Percentiles rank a stretch among this genome's conserved stretches.
Conservation (phyloP, 257 asterid species). For the Rubia yunnanensis region DNA sequence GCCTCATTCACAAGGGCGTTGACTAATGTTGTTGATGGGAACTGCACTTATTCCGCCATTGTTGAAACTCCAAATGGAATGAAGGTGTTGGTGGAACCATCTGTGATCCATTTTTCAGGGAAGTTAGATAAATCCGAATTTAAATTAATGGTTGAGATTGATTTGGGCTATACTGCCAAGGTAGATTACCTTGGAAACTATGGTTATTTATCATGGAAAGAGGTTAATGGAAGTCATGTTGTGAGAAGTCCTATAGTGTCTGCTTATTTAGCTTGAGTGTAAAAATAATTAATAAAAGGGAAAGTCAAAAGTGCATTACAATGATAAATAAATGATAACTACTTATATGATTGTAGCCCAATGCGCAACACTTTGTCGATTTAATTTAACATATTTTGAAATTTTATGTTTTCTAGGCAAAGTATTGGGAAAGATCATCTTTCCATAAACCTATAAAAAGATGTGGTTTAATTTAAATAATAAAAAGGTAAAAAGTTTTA, state of each 20-base stretch:
- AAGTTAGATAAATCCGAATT: slow-evolving; percentile 3
- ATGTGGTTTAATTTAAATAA: too few species aligned
- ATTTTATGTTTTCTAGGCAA: too few species aligned
- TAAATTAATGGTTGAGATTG: slow-evolving; percentile 7
- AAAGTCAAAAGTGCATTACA: too few species aligned
- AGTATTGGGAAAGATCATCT: too few species aligned
- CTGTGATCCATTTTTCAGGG: background rate
- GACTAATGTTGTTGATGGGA: slow-evolving; percentile 6
- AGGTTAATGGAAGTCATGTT: slow-evolving; percentile 3
- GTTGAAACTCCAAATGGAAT: slow-evolving; percentile 4
- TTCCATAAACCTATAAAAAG: too few species aligned
- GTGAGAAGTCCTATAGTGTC: slow-evolving; percentile 12
- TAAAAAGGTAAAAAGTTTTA: too few species aligned
- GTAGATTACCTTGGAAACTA: slow-evolving; percentile 8
- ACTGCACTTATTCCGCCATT: slow-evolving; percentile 4
- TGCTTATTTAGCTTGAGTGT: slow-evolving; percentile 11
- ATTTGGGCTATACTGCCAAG: background rate
- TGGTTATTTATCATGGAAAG: slow-evolving; percentile 8
- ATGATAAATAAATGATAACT: too few species aligned
- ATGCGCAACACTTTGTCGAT: too few species aligned
- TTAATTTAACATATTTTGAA: too few species aligned
- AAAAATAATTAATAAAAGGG: too few species aligned
- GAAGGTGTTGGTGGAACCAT: slow-evolving; percentile 9
- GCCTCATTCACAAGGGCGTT: slow-evolving; percentile 11
- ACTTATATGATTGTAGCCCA: too few species aligned